Evolutionary conservation across 2,329 filamentous ascomycete genomes (phyloP), one percentile per base, ranked within the genome.

Genomic region (Fusarium sp.): DNA sequence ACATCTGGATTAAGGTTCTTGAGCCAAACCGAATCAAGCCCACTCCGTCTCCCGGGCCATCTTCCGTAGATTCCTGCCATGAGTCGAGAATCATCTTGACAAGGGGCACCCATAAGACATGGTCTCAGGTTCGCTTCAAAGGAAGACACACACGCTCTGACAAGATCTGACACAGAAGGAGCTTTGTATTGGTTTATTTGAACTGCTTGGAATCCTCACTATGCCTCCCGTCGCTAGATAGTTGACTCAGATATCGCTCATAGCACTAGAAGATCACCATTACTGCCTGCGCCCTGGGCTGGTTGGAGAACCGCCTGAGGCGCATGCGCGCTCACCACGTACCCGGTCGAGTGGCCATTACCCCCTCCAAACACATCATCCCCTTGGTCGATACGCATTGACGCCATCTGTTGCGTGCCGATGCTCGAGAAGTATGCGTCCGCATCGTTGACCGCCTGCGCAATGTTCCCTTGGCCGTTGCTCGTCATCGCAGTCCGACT

Each of bases 401-500:
- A 88, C 6, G 90, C 91, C 92, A 95, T 93, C 81, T 94, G 92
- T 81, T 92, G 90, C 68, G 86, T 90, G 1, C 92, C 92, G n/a
- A 95, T 87, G 52, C 91, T 93, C 18, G 93, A 92, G 83, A 98
- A 98, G 83, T 98, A 98, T 18, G 92, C 91, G 80, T 98, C 96
- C 11, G 95, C 96, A 64, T 97, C 95, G 78, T 89, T 93, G 39
- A 97, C 91, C 2, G 95, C 95, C 29, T 91, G 90, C 5, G 90
- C 88, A 67, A 95, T 86, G 78, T 92, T 88, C 7, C 85, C 80
- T 58, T 81, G 77, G 48, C 79, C 79, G 68, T 80, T 79, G 54
- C 72, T 70, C 11, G 72, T 60, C 20, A 73, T 69, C 37, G 77
- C 74, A 24, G 78, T 75, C 24, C 82, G 80, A 48, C 77, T 85